Conservation (phyloP, 768 basidiomycete genomes). For the Trametes gibbosa region DNA sequence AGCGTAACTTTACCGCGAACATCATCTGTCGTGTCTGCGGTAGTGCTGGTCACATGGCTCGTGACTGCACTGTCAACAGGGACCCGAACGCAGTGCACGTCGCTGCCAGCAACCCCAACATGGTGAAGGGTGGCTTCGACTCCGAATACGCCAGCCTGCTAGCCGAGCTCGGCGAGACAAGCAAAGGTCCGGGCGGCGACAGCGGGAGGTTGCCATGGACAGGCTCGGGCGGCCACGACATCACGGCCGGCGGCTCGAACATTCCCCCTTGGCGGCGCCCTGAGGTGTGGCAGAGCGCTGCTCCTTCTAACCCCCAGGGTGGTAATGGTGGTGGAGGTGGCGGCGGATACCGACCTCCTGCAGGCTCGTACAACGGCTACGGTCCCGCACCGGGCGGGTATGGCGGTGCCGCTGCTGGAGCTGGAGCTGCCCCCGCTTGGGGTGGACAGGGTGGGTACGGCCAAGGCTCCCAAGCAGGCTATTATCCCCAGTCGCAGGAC, state of each 20-base stretch:
- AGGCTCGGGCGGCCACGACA: constrained; percentile 60
- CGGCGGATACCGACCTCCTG: constrained; percentile 13
- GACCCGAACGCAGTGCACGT: constrained; percentile 68
- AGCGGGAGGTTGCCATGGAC: constrained; percentile 57
- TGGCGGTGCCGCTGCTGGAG: not conserved
- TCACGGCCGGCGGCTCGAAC: constrained; percentile 64
- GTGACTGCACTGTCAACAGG: constrained; percentile 93
- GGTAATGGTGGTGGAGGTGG: too few species aligned
- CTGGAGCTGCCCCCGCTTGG: constrained; percentile 7
- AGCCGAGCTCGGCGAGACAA: constrained; percentile 94
- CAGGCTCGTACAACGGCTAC: constrained; percentile 17
- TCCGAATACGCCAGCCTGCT: constrained; percentile 97
- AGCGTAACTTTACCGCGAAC: constrained; percentile 98
- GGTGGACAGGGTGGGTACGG: constrained; percentile 3
- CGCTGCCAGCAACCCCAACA: constrained; percentile 40
- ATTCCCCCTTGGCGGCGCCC: constrained; percentile 91
- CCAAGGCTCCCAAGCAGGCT: constrained; percentile 10
- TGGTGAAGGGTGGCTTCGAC: constrained; percentile 81
- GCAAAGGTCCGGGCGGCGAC: constrained; percentile 53
- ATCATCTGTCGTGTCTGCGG: constrained; percentile 99
- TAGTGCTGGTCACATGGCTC: constrained; percentile 98
- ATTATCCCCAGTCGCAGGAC: constrained; percentile 57
- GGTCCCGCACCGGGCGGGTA: constrained; percentile 20
- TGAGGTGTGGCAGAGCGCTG: constrained; percentile 72
- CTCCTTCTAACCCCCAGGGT: constrained; percentile 38